Conservation (phyloP, 2,329 filamentous ascomycete genomes). For the Diaporthe ilicicola region DNA sequence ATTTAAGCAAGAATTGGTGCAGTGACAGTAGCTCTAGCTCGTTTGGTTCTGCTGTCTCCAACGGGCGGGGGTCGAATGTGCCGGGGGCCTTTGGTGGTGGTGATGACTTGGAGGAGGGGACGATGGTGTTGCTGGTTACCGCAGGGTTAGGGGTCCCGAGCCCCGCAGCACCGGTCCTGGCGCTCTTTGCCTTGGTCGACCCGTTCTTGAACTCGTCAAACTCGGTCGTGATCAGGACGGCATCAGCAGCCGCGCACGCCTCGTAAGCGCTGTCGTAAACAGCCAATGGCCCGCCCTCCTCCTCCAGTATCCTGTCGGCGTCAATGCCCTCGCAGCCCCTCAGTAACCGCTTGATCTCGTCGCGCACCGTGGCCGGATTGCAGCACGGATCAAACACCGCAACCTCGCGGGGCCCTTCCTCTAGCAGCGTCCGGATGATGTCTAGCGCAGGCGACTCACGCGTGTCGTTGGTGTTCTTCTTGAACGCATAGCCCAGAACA, state of each 20-base stretch:
- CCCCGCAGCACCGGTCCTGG: constrained; percentile 1
- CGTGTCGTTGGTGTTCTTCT: constrained; percentile 81
- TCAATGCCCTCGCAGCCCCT: constrained; percentile 35
- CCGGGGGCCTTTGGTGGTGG: constrained; percentile 39
- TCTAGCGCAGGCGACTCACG: constrained; percentile 75
- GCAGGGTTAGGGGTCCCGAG: background rate
- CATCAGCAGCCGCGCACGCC: constrained; percentile 58
- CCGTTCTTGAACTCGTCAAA: constrained; percentile 59
- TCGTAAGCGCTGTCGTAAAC: constrained; percentile 59
- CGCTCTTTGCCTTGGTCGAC: constrained; percentile 6
- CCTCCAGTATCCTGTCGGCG: constrained; percentile 38
- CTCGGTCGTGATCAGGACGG: constrained; percentile 63
- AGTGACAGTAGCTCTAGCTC: constrained; percentile 58
- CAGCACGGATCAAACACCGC: constrained; percentile 75
- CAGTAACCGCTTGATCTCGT: constrained; percentile 58
- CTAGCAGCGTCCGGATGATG: constrained; percentile 71
- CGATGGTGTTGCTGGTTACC: background rate
- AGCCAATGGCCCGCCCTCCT: constrained; percentile 53
- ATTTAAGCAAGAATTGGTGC: constrained; percentile 55
- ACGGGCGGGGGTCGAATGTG: constrained; percentile 56
- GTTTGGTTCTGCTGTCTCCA: constrained; percentile 46
- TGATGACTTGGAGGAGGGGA: background rate
- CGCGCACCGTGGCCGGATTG: constrained; percentile 58
- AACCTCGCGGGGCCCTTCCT: constrained; percentile 70
- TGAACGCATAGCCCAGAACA: constrained; percentile 80